A percentile compares a stretch with the other conserved stretches of the same genome.
phyloP scores from a whole-genome alignment of 129 eudicot genomes.

The Pseudognaphalium luteoalbum region DNA sequence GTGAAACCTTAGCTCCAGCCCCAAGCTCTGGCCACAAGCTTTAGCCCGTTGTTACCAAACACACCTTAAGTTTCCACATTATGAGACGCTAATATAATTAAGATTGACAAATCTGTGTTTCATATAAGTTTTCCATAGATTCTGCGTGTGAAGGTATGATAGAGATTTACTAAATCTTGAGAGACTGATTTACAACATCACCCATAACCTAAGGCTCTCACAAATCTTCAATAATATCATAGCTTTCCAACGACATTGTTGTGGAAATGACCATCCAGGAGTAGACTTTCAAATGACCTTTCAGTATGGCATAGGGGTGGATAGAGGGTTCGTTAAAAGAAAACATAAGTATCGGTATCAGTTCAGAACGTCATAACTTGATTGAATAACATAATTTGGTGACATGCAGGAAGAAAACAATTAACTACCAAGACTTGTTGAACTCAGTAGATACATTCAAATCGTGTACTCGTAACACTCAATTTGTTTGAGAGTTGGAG shows the following conservation, averaged over 20 bases:
- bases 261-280: neutral
- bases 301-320: neutral
- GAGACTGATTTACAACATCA: neutral
- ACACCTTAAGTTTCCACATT: no score
- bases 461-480: neutral
- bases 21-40: no score
- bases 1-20: no score
- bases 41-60: no score
- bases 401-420: neutral
- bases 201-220: neutral
- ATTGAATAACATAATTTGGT: neutral
- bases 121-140: no score
- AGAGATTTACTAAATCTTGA: neutral
- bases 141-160: neutral
- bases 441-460: slow-evolving; percentile 4
- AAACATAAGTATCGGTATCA: neutral
- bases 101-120: no score
- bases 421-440: neutral
- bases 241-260: neutral
- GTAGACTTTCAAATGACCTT: neutral
- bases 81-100: no score
- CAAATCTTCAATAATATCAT: neutral
- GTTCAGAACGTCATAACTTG: neutral
- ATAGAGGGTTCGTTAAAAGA: neutral
- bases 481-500: neutral